These are phyloP conservation scores for Blastomyces parvus DNA, from an alignment of 2,329 filamentous ascomycete genomes.

Conservation along the genomic window DNA sequence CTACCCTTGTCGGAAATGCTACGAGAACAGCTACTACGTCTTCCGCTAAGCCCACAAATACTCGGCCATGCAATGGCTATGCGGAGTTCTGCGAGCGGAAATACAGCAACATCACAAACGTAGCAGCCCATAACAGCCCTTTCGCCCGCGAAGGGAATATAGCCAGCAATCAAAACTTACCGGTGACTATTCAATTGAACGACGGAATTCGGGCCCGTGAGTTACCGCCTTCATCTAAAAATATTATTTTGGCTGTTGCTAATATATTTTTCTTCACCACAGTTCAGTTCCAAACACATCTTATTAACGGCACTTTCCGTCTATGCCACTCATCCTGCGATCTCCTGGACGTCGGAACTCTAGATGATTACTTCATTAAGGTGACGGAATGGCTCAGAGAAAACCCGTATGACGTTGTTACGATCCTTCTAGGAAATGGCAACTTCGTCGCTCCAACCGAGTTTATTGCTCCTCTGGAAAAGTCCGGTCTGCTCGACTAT, in stretches of 20 bases:
- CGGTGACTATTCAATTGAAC: slow-evolving; percentile 62
- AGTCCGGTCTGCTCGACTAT: slow-evolving; percentile 62
- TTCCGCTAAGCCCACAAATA: slow-evolving; percentile 52
- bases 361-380: slow-evolving; percentile 59
- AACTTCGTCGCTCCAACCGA: slow-evolving; percentile 58
- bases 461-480: slow-evolving; percentile 60
- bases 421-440: slow-evolving; percentile 74
- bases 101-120: slow-evolving; percentile 72
- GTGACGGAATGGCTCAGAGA: slow-evolving; percentile 63
- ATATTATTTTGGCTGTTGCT: not conserved
- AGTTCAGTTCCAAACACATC: slow-evolving; percentile 54
- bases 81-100: slow-evolving; percentile 65
- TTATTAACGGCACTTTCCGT: slow-evolving; percentile 50
- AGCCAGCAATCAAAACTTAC: slow-evolving; percentile 63
- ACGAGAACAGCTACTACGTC: slow-evolving; percentile 40
- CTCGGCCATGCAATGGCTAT: slow-evolving; percentile 69
- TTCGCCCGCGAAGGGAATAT: slow-evolving; percentile 62
- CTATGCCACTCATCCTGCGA: slow-evolving; percentile 83
- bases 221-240: slow-evolving; percentile 16
- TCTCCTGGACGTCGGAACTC: slow-evolving; percentile 69
- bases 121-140: slow-evolving; percentile 72
- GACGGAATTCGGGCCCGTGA: slow-evolving; percentile 56
- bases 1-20: slow-evolving; percentile 41
- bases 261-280: slow-evolving; percentile 4
- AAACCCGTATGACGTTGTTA: slow-evolving; percentile 81